phyloP scores from a whole-genome alignment of 2,329 filamentous ascomycete species.

The Penicillium italicum region DNA sequence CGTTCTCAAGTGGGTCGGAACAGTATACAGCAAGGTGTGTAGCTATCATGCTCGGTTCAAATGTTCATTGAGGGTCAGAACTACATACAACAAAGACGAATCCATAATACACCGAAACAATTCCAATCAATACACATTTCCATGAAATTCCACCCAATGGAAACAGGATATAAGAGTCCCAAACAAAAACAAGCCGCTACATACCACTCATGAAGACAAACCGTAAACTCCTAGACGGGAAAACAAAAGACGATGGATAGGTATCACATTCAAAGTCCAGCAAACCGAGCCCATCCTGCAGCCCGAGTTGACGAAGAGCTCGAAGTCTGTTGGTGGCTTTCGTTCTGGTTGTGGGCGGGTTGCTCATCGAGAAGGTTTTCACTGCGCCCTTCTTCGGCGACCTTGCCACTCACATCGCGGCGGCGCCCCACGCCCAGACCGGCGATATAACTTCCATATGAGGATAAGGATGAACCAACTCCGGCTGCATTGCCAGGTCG shows the following conservation, averaged over 20 bases:
- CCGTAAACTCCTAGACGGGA: constrained; percentile 12
- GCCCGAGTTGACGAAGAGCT: constrained; percentile 30
- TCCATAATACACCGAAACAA: constrained; percentile 8
- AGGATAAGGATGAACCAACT: constrained; percentile 32
- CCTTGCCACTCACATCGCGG: constrained; percentile 47
- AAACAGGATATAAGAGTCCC: constrained; percentile 6
- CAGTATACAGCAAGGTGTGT: not conserved
- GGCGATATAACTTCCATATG: constrained; percentile 44
- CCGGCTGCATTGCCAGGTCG: constrained; percentile 21
- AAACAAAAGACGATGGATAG: constrained; percentile 1
- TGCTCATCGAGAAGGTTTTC: constrained; percentile 20
- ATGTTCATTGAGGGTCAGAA: not conserved
- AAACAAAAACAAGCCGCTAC: constrained; percentile 14
- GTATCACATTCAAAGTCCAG: constrained; percentile 27
- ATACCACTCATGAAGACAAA: constrained; percentile 18
- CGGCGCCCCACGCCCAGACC: constrained; percentile 45
- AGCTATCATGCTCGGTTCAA: not conserved
- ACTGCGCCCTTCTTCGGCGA: constrained; percentile 46
- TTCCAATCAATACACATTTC: constrained; percentile 5
- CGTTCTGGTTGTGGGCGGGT: constrained; percentile 9
- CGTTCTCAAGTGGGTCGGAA: not conserved
- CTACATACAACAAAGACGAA: constrained; percentile 6
- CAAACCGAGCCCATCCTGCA: constrained; percentile 48
- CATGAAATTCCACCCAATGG: constrained; percentile 4
- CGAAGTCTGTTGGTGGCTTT: constrained; percentile 12